Conservation (phyloP, 257 asterid genomes). For the Plectranthus barbatus region DNA sequence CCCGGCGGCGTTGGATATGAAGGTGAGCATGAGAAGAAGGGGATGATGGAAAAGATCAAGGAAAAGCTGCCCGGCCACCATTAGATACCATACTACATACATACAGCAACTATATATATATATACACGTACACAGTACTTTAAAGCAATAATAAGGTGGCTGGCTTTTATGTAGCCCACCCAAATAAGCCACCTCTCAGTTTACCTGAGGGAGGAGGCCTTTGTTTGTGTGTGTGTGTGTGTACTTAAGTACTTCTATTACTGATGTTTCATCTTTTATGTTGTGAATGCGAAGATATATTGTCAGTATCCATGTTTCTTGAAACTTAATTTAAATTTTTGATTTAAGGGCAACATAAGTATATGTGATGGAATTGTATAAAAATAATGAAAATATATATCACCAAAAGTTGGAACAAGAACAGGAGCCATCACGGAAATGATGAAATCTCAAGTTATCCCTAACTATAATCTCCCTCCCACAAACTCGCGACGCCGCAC, state of each 20-base stretch:
- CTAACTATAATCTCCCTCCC: conserved; percentile 61
- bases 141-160: not conserved
- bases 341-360: no score
- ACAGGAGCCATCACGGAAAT: conserved; percentile 55
- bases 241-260: no score
- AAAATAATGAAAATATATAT: no score
- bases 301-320: no score
- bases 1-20: conserved; percentile 20
- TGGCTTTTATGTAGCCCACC: not conserved
- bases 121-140: not conserved
- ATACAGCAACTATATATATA: no score
- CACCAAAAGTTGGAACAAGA: conserved; percentile 81
- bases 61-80: conserved; percentile 63
- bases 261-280: not conserved
- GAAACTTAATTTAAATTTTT: no score
- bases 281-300: no score
- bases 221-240: not conserved
- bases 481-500: conserved; percentile 41
- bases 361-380: no score
- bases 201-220: not conserved
- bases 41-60: conserved; percentile 66
- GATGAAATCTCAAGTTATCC: conserved; percentile 87
- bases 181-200: not conserved
- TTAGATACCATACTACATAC: not conserved
- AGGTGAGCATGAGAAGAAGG: conserved; percentile 54